Evolutionary conservation across 1,284 basidiomycete species (phyloP), one percentile per base, ranked within the genome.

Genomic region (Melampsora larici-populina): DNA sequence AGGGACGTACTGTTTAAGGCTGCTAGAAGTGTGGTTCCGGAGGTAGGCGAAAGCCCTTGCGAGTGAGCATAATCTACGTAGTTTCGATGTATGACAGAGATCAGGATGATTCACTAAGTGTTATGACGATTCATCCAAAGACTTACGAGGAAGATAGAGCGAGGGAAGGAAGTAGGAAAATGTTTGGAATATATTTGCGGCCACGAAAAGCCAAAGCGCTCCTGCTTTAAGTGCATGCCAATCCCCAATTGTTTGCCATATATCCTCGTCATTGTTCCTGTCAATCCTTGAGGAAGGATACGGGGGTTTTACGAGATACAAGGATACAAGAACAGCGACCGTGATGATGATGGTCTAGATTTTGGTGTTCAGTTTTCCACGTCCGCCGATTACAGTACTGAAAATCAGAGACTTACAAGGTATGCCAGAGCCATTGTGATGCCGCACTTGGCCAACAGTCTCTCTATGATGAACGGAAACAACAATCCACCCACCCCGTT

Each of bases 91-190:
- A 43, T 43, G 40, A 43, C 40, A 43, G 11, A 7, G 13, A 43
- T 43, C 40, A 43, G 40, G 40, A 43, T 43, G 11, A 13, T 43
- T 13, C 13, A 9, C 11, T 43, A 13, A 43, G 40, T 43, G 40
- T 43, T 13, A 43, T 43, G 40, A 11, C 13, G 40, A 43, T 13
- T 43, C 40, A 43, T 43, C 40, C 40, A 58, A 18, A n/a, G 24
- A 66, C 68, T 70, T 71, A 78, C 76, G 43, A 7, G 76, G 76
- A 71, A 78, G 76, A 58, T 78, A 78, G 7, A 78, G 76, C 7
- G n/a, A 55, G 15, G 76, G 76, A 29, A 78, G 67, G 40, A 70
- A 78, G 63, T 48, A 64, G 15, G 68, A 67, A 46, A 71, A 55
- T 33, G 76, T 66, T 60, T 78, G 76, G 21, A 71, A 33, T 2